Evolutionary conservation across 192 early-diverging fungal species (phyloP), one percentile per base, ranked within the genome.

Genomic region (Umbelopsis isabellina): DNA sequence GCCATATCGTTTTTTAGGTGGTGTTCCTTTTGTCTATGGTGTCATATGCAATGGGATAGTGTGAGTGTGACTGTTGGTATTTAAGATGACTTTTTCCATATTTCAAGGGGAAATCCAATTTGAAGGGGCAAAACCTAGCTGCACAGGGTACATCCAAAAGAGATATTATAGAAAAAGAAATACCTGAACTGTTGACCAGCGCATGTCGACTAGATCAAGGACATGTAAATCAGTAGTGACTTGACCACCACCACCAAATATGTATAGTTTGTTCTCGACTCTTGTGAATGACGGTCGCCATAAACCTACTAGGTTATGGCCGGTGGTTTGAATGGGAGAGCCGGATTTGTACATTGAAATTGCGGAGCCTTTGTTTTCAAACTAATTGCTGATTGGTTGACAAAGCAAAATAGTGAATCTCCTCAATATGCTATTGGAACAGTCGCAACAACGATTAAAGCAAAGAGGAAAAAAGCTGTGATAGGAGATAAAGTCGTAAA

Each of bases 221-320:
- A 76, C 79, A 71, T 84, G 81, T 7, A 89, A 75, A 72, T 89
- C 82, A 53, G 88, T 85, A 4, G 82, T 86, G 25, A 83, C 84
- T 70, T 86, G 81, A 13, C 84, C 84, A 12, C 84, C 84, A 20
- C 84, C 84, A 23, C 84, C 84, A 77, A 82, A 86, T 4, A 84
- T 77, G 46, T 82, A 86, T 10, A 86, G 70, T 35, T 80, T 82
- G 50, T 86, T 81, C 51, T 82, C 76, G 3, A 81, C 79, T 30
- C 81, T 77, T 16, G 83, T 83, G 67, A 86, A 86, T 8, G 84
- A 86, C 6, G 84, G 84, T 49, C 84, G 65, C 84, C 84, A 86
- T 49, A 86, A 74, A 41, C 84, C 84, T 25, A 82, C 82, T 27
- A 86, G 58, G 67, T 84, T 86, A 68, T 79, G 78, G n/a, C 84